phyloP scores from a whole-genome alignment of 495 filamentous ascomycete genomes.

The Aspergillus incahuasiensis region DNA sequence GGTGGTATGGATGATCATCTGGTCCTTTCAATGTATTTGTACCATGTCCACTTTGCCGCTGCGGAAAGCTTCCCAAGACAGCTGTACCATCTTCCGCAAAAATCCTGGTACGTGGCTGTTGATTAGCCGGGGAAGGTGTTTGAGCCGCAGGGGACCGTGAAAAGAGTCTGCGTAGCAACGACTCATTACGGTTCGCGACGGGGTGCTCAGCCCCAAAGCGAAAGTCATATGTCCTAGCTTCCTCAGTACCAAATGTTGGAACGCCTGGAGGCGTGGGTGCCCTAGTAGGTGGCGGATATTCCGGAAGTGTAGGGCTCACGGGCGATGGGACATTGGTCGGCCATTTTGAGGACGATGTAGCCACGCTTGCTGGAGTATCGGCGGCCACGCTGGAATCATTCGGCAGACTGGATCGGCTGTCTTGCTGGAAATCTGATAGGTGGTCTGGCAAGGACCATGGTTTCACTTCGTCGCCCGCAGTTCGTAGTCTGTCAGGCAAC shows the following conservation, averaged over 20 bases:
- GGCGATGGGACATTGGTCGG: conserved; percentile 23
- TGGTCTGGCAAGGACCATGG: conserved; percentile 11
- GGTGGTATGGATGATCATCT: conserved; percentile 37
- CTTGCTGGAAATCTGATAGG: conserved; percentile 12
- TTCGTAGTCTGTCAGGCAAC: conserved; percentile 18
- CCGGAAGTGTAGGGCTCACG: conserved; percentile 30
- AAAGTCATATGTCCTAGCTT: conserved; percentile 34
- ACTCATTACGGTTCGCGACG: background rate
- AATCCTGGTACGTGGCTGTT: conserved; percentile 12
- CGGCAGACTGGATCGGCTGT: conserved; percentile 10
- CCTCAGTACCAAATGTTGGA: conserved; percentile 42
- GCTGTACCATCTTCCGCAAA: conserved; percentile 35
- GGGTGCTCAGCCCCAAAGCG: conserved; percentile 20
- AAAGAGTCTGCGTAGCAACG: conserved; percentile 28
- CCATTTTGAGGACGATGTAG: conserved; percentile 18
- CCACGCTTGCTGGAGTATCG: conserved; percentile 7
- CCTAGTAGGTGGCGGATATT: conserved; percentile 37
- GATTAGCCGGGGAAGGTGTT: background rate
- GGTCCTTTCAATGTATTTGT: conserved; percentile 22
- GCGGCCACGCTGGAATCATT: background rate
- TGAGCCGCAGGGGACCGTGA: conserved; percentile 14
- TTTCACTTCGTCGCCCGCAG: conserved; percentile 5
- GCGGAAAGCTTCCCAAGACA: conserved; percentile 35
- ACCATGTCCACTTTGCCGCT: conserved; percentile 39
- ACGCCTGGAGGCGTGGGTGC: conserved; percentile 44